phyloP scores from a whole-genome alignment of 345 rosid species.

The Cardamine chenopodiifolia region DNA sequence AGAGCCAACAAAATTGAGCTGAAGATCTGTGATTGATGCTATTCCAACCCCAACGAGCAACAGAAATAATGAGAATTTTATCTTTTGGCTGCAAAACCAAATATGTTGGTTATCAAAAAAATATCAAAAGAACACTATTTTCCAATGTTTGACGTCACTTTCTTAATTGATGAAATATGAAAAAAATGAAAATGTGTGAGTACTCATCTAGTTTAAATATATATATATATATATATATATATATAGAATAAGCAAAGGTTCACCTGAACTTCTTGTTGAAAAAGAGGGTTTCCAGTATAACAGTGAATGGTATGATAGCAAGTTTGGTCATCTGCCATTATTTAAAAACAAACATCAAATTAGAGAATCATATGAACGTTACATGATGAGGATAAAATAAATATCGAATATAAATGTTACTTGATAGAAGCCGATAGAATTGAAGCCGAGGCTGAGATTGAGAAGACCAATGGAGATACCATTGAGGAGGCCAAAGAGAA shows the following conservation, averaged over 20 bases:
- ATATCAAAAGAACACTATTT: too few relatives aligned
- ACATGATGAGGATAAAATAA: background rate
- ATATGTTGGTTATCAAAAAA: too few relatives aligned
- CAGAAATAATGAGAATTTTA: constrained; percentile 68
- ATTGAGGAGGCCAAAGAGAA: constrained; percentile 94
- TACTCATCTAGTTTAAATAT: too few relatives aligned
- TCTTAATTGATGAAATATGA: background rate
- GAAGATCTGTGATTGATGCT: constrained; percentile 96
- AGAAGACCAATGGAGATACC: constrained; percentile 95
- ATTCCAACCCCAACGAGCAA: constrained; percentile 85
- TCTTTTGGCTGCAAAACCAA: constrained; percentile 68
- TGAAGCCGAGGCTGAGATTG: constrained; percentile 95
- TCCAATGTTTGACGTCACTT: background rate
- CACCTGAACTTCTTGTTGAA: constrained; percentile 93
- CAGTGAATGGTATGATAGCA: constrained; percentile 98
- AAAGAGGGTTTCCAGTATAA: constrained; percentile 87
- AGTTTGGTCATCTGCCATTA: constrained; percentile 90
- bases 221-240: background rate
- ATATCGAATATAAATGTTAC: constrained; percentile 37
- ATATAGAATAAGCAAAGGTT: background rate
- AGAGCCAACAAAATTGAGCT: constrained; percentile 83
- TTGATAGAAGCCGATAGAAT: constrained; percentile 97
- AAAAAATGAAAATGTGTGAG: background rate
- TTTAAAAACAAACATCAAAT: constrained; percentile 18
- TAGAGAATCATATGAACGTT: background rate